Percentiles rank a stretch among this genome's conserved stretches.
These are phyloP conservation scores for Zanthoxylum bungeanum DNA, from an alignment of 345 rosid genomes.

Conservation along the genomic window DNA sequence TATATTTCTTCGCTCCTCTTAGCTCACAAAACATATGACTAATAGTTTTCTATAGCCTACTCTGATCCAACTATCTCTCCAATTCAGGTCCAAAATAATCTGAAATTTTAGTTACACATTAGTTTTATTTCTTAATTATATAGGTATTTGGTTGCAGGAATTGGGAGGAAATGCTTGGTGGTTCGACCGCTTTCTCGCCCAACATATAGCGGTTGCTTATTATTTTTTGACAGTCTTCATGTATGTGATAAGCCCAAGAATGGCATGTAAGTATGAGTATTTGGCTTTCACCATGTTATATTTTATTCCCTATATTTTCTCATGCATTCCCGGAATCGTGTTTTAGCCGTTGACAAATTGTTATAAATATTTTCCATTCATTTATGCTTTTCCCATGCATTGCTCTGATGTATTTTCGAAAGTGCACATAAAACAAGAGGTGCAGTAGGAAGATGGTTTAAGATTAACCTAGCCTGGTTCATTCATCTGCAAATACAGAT, in stretches of 20 bases:
- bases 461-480: background rate
- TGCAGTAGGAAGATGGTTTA: background rate
- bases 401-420: background rate
- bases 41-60: background rate
- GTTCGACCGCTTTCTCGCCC: slow-evolving; percentile 92
- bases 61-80: background rate
- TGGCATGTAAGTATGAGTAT: slow-evolving; percentile 77
- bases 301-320: background rate
- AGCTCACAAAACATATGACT: background rate
- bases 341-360: background rate
- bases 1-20: background rate
- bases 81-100: background rate
- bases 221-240: slow-evolving; percentile 86
- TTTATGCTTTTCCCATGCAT: background rate
- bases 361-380: background rate
- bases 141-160: slow-evolving; percentile 56
- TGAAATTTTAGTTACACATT: background rate
- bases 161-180: slow-evolving; percentile 96
- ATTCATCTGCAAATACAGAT: background rate
- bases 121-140: slow-evolving; percentile 4
- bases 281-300: background rate
- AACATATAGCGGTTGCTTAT: slow-evolving; percentile 71
- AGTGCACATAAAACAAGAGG: background rate
- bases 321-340: background rate
- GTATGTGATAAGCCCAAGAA: slow-evolving; percentile 92